Evolutionary conservation across 495 filamentous ascomycete genomes (phyloP).

Genomic region (Opeltia flavorubescens): DNA sequence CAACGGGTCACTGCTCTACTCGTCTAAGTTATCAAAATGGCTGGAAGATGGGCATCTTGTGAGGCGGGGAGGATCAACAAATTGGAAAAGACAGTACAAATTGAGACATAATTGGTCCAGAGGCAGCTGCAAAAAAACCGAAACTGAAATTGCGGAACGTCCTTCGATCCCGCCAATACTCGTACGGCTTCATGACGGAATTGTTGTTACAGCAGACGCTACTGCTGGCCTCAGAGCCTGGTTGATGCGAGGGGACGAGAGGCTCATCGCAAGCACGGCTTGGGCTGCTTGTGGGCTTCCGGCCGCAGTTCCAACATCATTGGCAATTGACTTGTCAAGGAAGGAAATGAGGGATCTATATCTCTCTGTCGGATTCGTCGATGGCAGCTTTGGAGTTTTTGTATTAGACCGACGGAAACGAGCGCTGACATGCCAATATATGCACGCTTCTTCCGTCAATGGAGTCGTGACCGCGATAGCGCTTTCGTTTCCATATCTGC

Average conservation of each 20-base stretch:
- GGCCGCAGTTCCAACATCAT: conserved; percentile 43
- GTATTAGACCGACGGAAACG: conserved; percentile 31
- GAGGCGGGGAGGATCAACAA: conserved; percentile 33
- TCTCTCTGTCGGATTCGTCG: conserved; percentile 59
- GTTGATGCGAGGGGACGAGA: conserved; percentile 46
- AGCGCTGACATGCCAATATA: conserved; percentile 34
- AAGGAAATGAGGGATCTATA: conserved; percentile 25
- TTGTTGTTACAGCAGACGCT: conserved; percentile 67
- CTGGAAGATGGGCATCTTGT: conserved; percentile 55
- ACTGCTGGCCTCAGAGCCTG: conserved; percentile 60
- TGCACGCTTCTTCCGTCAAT: conserved; percentile 38
- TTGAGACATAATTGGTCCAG: conserved; percentile 84
- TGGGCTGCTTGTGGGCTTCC: conserved; percentile 17
- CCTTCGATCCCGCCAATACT: conserved; percentile 43
- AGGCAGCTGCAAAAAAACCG: conserved; percentile 66
- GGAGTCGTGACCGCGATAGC: conserved; percentile 64
- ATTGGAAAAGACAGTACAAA: conserved; percentile 88
- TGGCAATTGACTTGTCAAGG: conserved; percentile 42
- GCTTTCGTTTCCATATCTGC: conserved; percentile 56
- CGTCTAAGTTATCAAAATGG: conserved; percentile 67
- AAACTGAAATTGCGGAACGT: conserved; percentile 50
- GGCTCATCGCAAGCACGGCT: conserved; percentile 34
- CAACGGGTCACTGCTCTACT: conserved; percentile 41
- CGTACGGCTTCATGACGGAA: conserved; percentile 55
- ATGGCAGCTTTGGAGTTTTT: conserved; percentile 64